Conservation (phyloP, 352 stramenopile species). For the Globisporangium spiculum region DNA sequence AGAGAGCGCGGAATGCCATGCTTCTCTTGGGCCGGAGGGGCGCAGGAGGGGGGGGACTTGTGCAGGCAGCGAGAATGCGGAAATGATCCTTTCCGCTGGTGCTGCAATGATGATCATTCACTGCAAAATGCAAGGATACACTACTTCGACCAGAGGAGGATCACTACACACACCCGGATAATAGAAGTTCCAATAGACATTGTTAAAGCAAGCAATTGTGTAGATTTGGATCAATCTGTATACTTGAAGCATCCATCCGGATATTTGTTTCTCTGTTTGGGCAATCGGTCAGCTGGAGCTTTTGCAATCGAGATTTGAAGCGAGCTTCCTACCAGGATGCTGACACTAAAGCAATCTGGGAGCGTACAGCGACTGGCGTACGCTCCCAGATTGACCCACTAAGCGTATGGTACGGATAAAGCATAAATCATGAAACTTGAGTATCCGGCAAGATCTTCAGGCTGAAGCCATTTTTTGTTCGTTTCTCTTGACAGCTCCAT, state of each 20-base stretch:
- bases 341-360: background rate
- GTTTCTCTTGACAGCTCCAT: background rate
- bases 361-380: background rate
- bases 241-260: background rate
- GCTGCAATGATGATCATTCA: background rate
- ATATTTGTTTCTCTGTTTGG: background rate
- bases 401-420: background rate
- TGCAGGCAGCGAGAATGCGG: slow-evolving; percentile 3
- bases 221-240: background rate
- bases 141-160: background rate
- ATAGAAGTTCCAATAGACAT: background rate
- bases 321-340: background rate
- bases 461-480: background rate
- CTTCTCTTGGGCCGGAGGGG: background rate
- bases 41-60: background rate
- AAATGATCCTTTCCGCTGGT: slow-evolving; percentile 7
- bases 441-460: background rate
- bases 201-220: background rate
- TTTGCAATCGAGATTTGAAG: slow-evolving; percentile 2
- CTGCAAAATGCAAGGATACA: slow-evolving; percentile 2
- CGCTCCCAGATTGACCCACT: background rate
- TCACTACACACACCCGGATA: background rate
- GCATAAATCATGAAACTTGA: background rate
- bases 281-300: background rate
- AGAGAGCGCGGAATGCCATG: slow-evolving; percentile 6